A percentile compares a stretch with the other conserved stretches of the same genome.
These are phyloP conservation scores for Lupinus albus DNA, from an alignment of 306 rosid species.

Conservation along the genomic window DNA sequence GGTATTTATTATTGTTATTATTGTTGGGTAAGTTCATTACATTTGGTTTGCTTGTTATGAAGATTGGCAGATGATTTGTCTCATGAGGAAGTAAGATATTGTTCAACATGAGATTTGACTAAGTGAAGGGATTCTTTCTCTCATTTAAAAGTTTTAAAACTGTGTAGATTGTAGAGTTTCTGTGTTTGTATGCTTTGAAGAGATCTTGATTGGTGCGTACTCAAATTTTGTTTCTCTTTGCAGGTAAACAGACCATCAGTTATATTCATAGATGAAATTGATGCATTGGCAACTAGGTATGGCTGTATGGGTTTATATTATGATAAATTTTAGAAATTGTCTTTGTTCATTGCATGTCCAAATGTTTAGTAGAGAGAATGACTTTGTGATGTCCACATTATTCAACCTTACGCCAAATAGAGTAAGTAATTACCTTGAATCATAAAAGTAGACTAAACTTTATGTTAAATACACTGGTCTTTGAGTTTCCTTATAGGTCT, in stretches of 20 bases:
- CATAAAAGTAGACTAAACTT: background rate
- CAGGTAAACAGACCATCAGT: slow-evolving; percentile 99
- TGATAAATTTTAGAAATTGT: slow-evolving; percentile 26
- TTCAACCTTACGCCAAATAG: slow-evolving; percentile 32
- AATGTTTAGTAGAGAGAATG: slow-evolving; percentile 26
- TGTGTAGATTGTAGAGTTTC: slow-evolving; percentile 33
- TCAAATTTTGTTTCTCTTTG: slow-evolving; percentile 43
- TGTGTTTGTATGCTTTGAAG: slow-evolving; percentile 31
- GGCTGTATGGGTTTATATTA: slow-evolving; percentile 39
- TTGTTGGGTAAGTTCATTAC: slow-evolving; percentile 11
- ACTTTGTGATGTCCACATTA: slow-evolving; percentile 14
- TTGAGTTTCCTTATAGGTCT: slow-evolving; percentile 32
- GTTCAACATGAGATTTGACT: slow-evolving; percentile 18
- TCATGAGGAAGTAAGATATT: slow-evolving; percentile 20
- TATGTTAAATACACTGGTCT: slow-evolving; percentile 30
- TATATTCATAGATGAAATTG: slow-evolving; percentile 94
- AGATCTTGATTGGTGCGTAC: slow-evolving; percentile 26
- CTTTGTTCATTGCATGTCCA: slow-evolving; percentile 11
- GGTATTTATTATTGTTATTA: background rate
- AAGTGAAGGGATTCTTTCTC: slow-evolving; percentile 24
- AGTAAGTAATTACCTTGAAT: slow-evolving; percentile 25
- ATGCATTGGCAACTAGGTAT: slow-evolving; percentile 93
- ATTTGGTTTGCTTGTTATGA: slow-evolving; percentile 36
- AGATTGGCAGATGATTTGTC: slow-evolving; percentile 15
- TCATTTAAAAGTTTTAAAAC: slow-evolving; percentile 11